phyloP scores from a whole-genome alignment of 192 early-diverging fungal genomes.

The Allomyces arbusculus region DNA sequence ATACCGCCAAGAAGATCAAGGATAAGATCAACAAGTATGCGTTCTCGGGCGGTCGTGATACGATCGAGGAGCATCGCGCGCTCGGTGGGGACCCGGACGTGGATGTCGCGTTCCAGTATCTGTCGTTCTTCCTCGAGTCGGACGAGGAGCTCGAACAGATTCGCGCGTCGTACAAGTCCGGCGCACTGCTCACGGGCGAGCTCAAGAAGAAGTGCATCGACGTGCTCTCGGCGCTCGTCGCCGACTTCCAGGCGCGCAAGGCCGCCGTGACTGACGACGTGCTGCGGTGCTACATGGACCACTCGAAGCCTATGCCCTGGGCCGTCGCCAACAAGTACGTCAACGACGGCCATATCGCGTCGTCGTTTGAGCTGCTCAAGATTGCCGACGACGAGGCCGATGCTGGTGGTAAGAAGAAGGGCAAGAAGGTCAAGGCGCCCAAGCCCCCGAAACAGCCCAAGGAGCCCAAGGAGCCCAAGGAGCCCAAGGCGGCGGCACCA shows the following conservation, averaged over 20 bases:
- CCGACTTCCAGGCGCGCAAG: conserved; percentile 52
- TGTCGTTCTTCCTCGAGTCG: conserved; percentile 84
- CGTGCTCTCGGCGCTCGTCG: conserved; percentile 55
- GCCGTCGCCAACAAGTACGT: background rate
- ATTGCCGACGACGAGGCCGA: background rate
- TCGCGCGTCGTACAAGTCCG: conserved; percentile 50
- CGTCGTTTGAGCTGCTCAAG: background rate
- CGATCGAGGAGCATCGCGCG: conserved; percentile 58
- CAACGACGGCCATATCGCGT: background rate
- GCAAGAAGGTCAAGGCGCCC: background rate
- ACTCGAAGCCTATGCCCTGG: conserved; percentile 1
- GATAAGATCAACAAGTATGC: conserved; percentile 94
- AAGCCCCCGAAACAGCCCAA: background rate
- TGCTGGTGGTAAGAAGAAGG: background rate
- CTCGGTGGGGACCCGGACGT: conserved; percentile 81
- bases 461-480: too few relatives aligned
- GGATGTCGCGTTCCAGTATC: conserved; percentile 88
- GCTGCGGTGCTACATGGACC: conserved; percentile 42
- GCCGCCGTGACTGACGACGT: conserved; percentile 37
- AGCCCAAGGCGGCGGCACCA: too few relatives aligned
- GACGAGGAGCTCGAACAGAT: conserved; percentile 64
- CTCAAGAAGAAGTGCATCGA: conserved; percentile 79
- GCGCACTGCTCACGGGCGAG: conserved; percentile 68
- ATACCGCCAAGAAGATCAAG: conserved; percentile 81
- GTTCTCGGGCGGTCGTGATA: conserved; percentile 79